These are phyloP conservation scores for Scytalidium lignicola DNA, from an alignment of 2,329 filamentous ascomycete genomes.

Conservation along the genomic window DNA sequence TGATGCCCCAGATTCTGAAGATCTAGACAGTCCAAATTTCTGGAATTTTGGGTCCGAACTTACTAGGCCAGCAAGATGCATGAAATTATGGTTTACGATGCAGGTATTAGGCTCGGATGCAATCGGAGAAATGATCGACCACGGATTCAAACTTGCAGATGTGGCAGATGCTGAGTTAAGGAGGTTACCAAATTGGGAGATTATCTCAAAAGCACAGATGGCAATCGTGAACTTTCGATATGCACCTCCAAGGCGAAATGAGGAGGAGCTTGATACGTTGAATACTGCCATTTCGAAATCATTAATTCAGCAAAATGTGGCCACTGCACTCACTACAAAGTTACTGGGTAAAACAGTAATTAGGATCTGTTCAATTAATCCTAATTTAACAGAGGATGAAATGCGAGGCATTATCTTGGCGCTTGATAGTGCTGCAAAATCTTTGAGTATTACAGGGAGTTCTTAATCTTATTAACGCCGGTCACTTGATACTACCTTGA, in stretches of 20 bases:
- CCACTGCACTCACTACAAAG: not conserved
- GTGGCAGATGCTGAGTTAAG: not conserved
- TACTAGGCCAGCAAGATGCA: slow-evolving; percentile 20
- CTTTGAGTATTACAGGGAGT: no score
- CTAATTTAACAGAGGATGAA: not conserved
- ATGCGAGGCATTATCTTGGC: not conserved
- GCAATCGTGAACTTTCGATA: not conserved
- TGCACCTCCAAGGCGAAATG: not conserved
- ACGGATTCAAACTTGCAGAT: slow-evolving; percentile 5
- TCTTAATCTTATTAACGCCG: no score
- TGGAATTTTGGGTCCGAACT: slow-evolving; percentile 19
- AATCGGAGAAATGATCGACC: slow-evolving; percentile 16
- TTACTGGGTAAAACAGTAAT: not conserved
- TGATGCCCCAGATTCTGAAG: slow-evolving; percentile 7
- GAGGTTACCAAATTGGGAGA: not conserved
- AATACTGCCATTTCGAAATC: not conserved
- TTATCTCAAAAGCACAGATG: not conserved
- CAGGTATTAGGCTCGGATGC: slow-evolving; percentile 12
- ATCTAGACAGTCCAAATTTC: slow-evolving; percentile 8
- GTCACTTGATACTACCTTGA: no score
- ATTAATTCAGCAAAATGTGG: not conserved
- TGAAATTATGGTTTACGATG: slow-evolving; percentile 22
- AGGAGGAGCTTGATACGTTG: not conserved
- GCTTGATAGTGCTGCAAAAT: not conserved
- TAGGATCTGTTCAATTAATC: not conserved